These are phyloP conservation scores for Gossypium thurberi DNA, from an alignment of 345 rosid genomes.

Conservation along the genomic window DNA sequence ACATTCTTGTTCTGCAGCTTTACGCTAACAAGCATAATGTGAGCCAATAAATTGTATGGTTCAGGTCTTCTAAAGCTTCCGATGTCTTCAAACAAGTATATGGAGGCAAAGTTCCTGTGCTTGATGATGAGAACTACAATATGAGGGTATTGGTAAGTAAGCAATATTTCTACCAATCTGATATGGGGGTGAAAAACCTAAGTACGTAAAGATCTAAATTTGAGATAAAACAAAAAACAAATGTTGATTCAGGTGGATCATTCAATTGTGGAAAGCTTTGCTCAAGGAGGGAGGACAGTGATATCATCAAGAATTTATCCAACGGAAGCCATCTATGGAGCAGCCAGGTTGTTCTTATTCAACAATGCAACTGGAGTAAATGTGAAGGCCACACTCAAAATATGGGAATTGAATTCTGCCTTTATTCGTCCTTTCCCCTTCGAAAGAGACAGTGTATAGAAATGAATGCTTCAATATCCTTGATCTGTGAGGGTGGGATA, in stretches of 20 bases:
- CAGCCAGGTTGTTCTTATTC: conserved; percentile 64
- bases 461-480: neutral
- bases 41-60: conserved; percentile 2
- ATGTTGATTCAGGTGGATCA: conserved; percentile 65
- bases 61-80: conserved; percentile 67
- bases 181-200: neutral
- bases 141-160: conserved; percentile 76
- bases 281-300: conserved; percentile 78
- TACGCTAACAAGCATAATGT: neutral
- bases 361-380: conserved; percentile 76
- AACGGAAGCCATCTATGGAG: conserved; percentile 78
- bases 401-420: conserved; percentile 49
- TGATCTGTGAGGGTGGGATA: neutral
- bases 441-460: conserved; percentile 6
- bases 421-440: conserved; percentile 56
- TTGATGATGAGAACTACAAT: conserved; percentile 50
- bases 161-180: neutral
- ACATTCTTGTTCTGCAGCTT: neutral
- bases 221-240: neutral
- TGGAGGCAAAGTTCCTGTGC: conserved; percentile 61
- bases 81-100: conserved; percentile 55
- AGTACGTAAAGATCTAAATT: neutral
- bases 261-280: conserved; percentile 85
- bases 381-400: conserved; percentile 4
- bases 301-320: conserved; percentile 84